A percentile compares a stretch with the other conserved stretches of the same genome.
Conservation (phyloP, 108 stramenopile species). For the Halocafeteria seosinensis region DNA sequence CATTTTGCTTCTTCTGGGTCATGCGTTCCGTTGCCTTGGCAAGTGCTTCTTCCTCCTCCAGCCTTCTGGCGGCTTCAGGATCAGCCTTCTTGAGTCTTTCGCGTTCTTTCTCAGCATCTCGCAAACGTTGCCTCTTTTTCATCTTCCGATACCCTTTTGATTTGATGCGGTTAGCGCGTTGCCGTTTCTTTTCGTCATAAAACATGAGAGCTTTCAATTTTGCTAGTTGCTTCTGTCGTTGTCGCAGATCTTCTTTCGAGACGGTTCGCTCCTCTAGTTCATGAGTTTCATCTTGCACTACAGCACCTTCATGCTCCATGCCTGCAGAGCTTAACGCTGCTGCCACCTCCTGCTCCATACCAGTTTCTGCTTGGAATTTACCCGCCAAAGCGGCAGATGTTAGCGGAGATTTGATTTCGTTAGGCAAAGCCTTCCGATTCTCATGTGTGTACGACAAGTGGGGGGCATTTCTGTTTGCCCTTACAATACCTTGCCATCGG, state of each 20-base stretch:
- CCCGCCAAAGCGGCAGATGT: slow-evolving; percentile 39
- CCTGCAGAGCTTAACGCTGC: slow-evolving; percentile 61
- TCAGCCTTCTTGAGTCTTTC: slow-evolving; percentile 48
- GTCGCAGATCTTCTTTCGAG: slow-evolving; percentile 67
- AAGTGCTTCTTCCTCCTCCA: slow-evolving; percentile 70
- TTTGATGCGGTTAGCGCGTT: slow-evolving; percentile 97
- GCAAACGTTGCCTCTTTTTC: slow-evolving; percentile 56
- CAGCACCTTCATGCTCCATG: slow-evolving; percentile 51
- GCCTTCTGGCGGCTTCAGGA: slow-evolving; percentile 43
- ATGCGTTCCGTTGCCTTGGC: slow-evolving; percentile 82
- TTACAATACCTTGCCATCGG: slow-evolving; percentile 58
- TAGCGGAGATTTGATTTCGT: slow-evolving; percentile 25
- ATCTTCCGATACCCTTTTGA: slow-evolving; percentile 85
- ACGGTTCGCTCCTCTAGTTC: slow-evolving; percentile 61
- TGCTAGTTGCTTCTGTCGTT: slow-evolving; percentile 73
- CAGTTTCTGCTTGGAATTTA: slow-evolving; percentile 61
- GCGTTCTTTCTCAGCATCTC: slow-evolving; percentile 50
- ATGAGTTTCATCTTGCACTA: slow-evolving; percentile 39
- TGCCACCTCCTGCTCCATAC: slow-evolving; percentile 72
- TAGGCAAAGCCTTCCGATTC: slow-evolving; percentile 27
- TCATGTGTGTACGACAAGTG: slow-evolving; percentile 72
- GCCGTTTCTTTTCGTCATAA: slow-evolving; percentile 89
- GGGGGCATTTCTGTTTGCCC: slow-evolving; percentile 69
- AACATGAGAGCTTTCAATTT: slow-evolving; percentile 88
- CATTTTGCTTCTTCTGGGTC: slow-evolving; percentile 86